Evolutionary conservation across 306 rosid species (phyloP), one percentile per base, ranked within the genome.

Genomic region (Delonix regia): DNA sequence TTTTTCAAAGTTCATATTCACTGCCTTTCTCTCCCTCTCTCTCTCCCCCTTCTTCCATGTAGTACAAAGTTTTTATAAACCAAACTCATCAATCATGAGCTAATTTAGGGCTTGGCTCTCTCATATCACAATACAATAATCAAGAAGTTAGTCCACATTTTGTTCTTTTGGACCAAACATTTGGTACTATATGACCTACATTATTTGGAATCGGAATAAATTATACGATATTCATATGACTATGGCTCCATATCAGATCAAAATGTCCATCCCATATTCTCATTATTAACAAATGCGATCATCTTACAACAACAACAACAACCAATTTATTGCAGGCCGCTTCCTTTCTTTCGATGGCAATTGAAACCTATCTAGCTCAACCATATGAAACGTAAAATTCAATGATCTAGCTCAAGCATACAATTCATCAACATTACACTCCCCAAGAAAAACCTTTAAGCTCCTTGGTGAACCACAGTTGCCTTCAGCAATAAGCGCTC

Each of bases 401-500:
- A 30, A 30, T 62, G 27, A 18, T 22, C 75, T 2, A n/a, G 41
- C 78, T 83, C 85, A 93, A 64, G 76, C 87, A 77, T 83, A 91
- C 85, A 78, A 79, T 39, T 78, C 94, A 80, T 88, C 97, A 24
- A 93, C 71, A 77, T 80, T 85, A 80, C 98, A 93, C 83, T 93
- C 97, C 69, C 91, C 91, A 10, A 83, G 88, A 68, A 87, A 91
- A 86, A 91, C 93, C 86, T 89, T 91, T 83, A 93, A 34, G 90
- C 98, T 90, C 36, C 98, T 87, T 0, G 95, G 97, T 51, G 98
- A 93, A 11, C 98, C 97, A n/a, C 98, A 91, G 34, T 60, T 84
- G 76, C 98, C 98, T 88, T 93, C 95, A 2, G 95, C 98, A 57
- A 91, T 91, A n/a, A 93, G 49, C 49, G 93, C 97, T 91, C 97